Base-by-base conservation (phyloP, 345 rosid species). In the Arabis alpina region DNA sequence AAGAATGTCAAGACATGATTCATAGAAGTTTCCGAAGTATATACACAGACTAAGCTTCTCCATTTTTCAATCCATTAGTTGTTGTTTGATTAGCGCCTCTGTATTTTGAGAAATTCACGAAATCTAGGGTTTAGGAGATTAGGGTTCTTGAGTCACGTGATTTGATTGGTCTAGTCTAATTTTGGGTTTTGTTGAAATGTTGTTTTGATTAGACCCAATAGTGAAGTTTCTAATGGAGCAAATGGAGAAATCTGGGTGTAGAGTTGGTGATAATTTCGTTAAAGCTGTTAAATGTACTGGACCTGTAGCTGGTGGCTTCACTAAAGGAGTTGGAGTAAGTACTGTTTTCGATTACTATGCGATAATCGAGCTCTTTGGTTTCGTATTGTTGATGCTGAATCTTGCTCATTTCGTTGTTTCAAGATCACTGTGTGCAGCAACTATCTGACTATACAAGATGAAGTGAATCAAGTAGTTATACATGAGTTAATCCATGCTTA, bases 401-500 rank as follows among this genome's bases (percentile, higher is more conserved):
- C 45, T 66, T 74, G 51, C 42, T 52, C 4, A 3, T 1, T 39
- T 48, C 45, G 30, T 66, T 74, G 30, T 54, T 28, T 69, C 48
- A 64, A 92, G 99, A 94, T 92, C 48, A 52, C 80, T 25, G 91
- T 94, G 8, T 94, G 99, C 69, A 82, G 93, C 66, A 89, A 91
- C 82, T 82, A 88, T 64, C 50, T 89, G 86, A 79, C 70, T 4
- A 27, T 83, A 5, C 97, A 89, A 83, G 97, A 91, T 67, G 97
- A 88, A 25, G 97, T 91, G 71, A 87, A 83, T 69, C 97, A 89
- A 86, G 92, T 87, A 7, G 81, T 91, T 66, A 84, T 80, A 80
- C 99, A 94, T 37, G 93, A 88, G 80, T 80, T 94, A 10, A 89
- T 94, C 73, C 97, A 92, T 73, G 98, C 98, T 30, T 92, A 86